These are phyloP conservation scores for Euphorbia schlechtendalii DNA, from an alignment of 441 rosid species.

Conservation along the genomic window DNA sequence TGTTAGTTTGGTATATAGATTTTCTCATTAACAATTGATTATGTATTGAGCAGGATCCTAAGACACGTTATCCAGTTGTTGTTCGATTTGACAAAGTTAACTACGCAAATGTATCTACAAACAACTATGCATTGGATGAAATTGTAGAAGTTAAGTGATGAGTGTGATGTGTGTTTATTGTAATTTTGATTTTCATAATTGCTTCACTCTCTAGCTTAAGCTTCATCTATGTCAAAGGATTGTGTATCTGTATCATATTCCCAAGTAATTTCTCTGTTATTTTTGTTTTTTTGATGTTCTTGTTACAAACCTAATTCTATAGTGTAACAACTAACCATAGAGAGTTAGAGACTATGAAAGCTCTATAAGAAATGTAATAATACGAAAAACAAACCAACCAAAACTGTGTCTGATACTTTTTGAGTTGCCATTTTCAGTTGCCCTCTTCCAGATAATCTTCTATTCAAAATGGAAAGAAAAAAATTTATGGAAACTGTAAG, in stretches of 20 bases:
- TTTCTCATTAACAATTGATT: not conserved
- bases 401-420: not conserved
- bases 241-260: constrained; percentile 24
- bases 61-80: constrained; percentile 75
- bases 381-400: not conserved
- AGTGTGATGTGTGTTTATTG: constrained; percentile 11
- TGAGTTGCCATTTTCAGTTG: not conserved
- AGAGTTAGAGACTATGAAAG: no score
- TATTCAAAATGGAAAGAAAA: not conserved
- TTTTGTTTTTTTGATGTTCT: not conserved
- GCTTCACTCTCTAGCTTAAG: constrained; percentile 22
- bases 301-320: not conserved
- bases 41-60: constrained; percentile 51
- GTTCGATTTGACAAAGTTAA: constrained; percentile 86
- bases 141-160: constrained; percentile 58
- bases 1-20: not conserved
- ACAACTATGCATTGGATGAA: constrained; percentile 93
- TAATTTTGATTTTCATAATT: constrained; percentile 27
- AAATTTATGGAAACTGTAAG: not conserved
- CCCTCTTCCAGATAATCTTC: not conserved
- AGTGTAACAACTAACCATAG: no score
- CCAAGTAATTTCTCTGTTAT: constrained; percentile 11
- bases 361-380: not conserved
- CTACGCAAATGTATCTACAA: constrained; percentile 82
- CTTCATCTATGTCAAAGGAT: constrained; percentile 20